Percentiles rank a stretch among this genome's conserved stretches.
Evolutionary conservation across 1,284 basidiomycete genomes (phyloP).

Genomic region (Fistulinella cinereoalba): DNA sequence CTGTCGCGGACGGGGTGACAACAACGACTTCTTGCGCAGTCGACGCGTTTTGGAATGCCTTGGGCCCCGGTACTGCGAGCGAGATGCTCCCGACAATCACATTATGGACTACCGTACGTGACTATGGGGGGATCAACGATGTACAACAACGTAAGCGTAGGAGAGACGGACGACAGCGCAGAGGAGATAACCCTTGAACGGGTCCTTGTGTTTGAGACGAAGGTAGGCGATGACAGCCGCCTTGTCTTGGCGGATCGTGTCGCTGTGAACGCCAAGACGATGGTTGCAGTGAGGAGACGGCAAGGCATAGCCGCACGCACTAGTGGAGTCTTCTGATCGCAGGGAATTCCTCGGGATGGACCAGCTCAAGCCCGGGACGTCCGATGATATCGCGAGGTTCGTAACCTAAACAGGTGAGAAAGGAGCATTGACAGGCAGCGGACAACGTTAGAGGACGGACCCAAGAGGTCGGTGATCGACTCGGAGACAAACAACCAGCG

Average conservation of each 20-base stretch:
- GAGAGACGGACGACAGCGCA: conserved; percentile 60
- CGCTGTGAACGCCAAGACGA: conserved; percentile 38
- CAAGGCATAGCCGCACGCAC: conserved; percentile 32
- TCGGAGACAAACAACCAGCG: conserved; percentile 68
- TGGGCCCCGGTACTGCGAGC: conserved; percentile 64
- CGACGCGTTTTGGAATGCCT: conserved; percentile 71
- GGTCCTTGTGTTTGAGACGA: conserved; percentile 71
- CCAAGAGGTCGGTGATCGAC: conserved; percentile 68
- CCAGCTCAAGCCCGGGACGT: conserved; percentile 61
- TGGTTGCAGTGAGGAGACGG: neutral
- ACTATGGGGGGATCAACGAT: conserved; percentile 25
- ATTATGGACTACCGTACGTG: conserved; percentile 67
- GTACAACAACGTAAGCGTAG: conserved; percentile 1
- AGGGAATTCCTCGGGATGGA: conserved; percentile 71
- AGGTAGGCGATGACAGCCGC: conserved; percentile 72
- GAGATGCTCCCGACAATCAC: conserved; percentile 73
- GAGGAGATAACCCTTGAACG: conserved; percentile 65
- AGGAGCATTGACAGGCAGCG: neutral
- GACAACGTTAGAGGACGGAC: conserved; percentile 34
- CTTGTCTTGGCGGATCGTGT: conserved; percentile 71
- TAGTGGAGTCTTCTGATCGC: conserved; percentile 64
- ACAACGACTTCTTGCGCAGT: conserved; percentile 76
- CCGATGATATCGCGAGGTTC: conserved; percentile 68
- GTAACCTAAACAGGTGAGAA: conserved; percentile 46
- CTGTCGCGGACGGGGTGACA: conserved; percentile 59